phyloP scores from a whole-genome alignment of 164 flowering plant species.

The Chimonanthus salicifolius region DNA sequence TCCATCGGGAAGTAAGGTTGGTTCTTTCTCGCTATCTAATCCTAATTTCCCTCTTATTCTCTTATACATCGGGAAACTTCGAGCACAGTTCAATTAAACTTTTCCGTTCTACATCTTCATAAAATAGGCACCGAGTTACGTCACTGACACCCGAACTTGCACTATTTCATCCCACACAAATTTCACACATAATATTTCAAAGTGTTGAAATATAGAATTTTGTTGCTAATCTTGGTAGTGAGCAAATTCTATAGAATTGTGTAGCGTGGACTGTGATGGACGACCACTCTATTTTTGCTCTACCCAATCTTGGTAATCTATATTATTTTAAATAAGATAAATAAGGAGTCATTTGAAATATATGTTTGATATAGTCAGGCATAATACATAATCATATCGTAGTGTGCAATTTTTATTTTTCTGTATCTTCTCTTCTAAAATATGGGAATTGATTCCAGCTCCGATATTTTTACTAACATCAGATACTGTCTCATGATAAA shows the following conservation, averaged over 20 bases:
- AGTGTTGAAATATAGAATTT: background rate
- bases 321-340: background rate
- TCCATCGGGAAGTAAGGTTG: conserved; percentile 61
- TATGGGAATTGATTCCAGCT: no score
- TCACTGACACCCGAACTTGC: background rate
- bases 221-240: background rate
- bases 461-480: no score
- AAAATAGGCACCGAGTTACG: background rate
- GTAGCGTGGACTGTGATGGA: no score
- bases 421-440: no score
- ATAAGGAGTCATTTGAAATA: background rate
- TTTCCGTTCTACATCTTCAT: background rate
- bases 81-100: background rate
- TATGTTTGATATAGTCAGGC: no score
- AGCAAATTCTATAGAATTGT: background rate
- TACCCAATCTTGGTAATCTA: background rate
- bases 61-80: background rate
- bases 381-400: no score
- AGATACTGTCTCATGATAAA: no score
- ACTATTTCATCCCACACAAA: background rate
- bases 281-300: background rate
- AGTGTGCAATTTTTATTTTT: no score
- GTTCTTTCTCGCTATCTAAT: conserved; percentile 1
- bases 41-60: background rate
- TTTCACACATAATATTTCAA: background rate